Evolutionary conservation across 1,139 yeast genomes (phyloP).

Genomic region (Sugiyamaella castrensis): DNA sequence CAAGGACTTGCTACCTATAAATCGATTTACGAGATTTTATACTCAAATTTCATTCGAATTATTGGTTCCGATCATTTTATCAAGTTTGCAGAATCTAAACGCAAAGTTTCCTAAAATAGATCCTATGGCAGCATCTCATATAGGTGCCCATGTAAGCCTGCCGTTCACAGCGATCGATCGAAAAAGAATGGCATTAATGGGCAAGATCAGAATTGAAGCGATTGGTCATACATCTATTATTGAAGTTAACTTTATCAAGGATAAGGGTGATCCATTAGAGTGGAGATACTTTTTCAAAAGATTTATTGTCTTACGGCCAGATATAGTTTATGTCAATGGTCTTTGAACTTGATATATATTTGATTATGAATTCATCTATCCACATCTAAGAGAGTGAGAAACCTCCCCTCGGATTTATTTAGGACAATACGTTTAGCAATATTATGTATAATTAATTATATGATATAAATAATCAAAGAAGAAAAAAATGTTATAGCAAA

Average conservation of each 20-base stretch:
- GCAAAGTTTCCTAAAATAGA: conserved; percentile 29
- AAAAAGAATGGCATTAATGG: conserved; percentile 46
- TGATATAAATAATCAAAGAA: no score
- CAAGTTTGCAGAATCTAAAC: conserved; percentile 44
- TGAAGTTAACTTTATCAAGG: conserved; percentile 49
- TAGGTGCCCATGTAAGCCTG: conserved; percentile 31
- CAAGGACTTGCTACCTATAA: conserved; percentile 38
- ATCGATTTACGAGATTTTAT: conserved; percentile 50
- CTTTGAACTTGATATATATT: background rate
- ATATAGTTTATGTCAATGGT: conserved; percentile 38
- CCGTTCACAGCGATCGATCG: conserved; percentile 47
- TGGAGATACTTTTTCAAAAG: conserved; percentile 63
- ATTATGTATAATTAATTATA: no score
- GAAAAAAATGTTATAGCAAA: no score
- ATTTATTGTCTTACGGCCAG: conserved; percentile 52
- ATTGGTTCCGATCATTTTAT: conserved; percentile 42
- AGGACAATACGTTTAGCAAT: background rate
- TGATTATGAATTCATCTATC: no score
- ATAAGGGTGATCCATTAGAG: conserved; percentile 62
- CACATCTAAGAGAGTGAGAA: no score
- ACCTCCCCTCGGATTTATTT: no score
- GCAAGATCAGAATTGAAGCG: conserved; percentile 45
- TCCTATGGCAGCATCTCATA: conserved; percentile 20
- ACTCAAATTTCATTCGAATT: conserved; percentile 45
- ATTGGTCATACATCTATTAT: conserved; percentile 30